Base-by-base conservation (phyloP, 2,329 filamentous ascomycete species). In the Claviceps pusilla region DNA sequence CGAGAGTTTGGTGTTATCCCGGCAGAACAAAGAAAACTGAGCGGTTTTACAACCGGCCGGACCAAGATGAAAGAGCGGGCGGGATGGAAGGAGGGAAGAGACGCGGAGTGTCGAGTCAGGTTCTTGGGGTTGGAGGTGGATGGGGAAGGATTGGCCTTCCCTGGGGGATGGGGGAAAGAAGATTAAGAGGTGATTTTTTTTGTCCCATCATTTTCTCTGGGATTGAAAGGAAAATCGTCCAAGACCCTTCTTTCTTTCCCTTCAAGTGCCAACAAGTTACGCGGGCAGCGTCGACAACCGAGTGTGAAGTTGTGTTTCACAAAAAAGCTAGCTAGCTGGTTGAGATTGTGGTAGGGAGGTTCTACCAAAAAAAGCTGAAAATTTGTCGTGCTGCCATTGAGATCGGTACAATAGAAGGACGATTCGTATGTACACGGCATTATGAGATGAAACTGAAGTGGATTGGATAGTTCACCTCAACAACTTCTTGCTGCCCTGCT, bases 121-220 rank as follows among this genome's bases (percentile, higher is more conserved):
- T 72, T 68, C 64, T 65, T 81, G 75, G 12, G 75, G 68, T 4
- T 65, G 81, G 75, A 12, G 75, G 68, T 4, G 80, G 76, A 56
- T 6, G 45, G 24, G 6, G 28, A 6, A 28, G 9, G 28, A 31
- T 16, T 24, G 24, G n/a, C 19, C 24, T 24, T 24, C 24, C 24
- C 2, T 24, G 19, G 12, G 12, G 14, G 12, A 9, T 1, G 12
- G 45, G 45, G 24, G 45, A 16, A 28, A 31, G 45, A 33, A 4
- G 28, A 28, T 24, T 11, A 19, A 46, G 19, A 5, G 11, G 0
- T 24, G 33, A 37, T 45, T 28, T 24, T 12, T 45, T 45, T 11
- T 45, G 2, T 45, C 24, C 24, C 24, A 24, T 24, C 3, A 11
- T 43, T 24, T 7, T 24, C 42, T 7, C 9, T 33, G 31, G 5